Evolutionary conservation across 768 basidiomycete species (phyloP).

Genomic region (Tremella fuciformis): DNA sequence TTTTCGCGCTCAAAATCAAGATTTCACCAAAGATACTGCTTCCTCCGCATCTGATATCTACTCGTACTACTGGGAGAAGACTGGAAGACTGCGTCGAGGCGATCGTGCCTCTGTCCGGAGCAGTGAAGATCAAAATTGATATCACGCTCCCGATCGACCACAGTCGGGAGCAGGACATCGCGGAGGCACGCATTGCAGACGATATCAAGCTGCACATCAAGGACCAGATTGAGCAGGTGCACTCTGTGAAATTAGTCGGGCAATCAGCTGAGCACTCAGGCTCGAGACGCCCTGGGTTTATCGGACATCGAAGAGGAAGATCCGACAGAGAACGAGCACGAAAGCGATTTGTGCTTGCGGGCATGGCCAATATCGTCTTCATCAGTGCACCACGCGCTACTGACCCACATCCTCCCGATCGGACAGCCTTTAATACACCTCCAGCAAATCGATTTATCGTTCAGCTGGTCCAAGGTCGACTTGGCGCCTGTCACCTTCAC

Average conservation of each 20-base stretch:
- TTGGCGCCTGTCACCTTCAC: no score
- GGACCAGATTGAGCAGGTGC: constrained; percentile 9
- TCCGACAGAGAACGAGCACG: background rate
- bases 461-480: background rate
- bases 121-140: constrained; percentile 15
- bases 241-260: background rate
- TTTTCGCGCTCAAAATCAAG: constrained; percentile 18
- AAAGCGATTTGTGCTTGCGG: background rate
- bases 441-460: constrained; percentile 1
- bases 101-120: constrained; percentile 31
- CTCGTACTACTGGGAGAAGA: constrained; percentile 12
- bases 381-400: background rate
- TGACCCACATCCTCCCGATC: background rate
- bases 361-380: background rate
- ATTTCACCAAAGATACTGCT: constrained; percentile 22
- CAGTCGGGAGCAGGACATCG: background rate
- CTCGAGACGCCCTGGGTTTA: background rate
- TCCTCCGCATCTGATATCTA: constrained; percentile 19
- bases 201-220: background rate
- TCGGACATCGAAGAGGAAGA: constrained; percentile 1
- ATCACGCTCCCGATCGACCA: constrained; percentile 7
- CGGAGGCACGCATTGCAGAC: constrained; percentile 1
- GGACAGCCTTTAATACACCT: background rate
- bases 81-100: constrained; percentile 32
- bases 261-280: background rate